Evolutionary conservation across 768 basidiomycete species (phyloP).

Genomic region (Termitomyces heimii): DNA sequence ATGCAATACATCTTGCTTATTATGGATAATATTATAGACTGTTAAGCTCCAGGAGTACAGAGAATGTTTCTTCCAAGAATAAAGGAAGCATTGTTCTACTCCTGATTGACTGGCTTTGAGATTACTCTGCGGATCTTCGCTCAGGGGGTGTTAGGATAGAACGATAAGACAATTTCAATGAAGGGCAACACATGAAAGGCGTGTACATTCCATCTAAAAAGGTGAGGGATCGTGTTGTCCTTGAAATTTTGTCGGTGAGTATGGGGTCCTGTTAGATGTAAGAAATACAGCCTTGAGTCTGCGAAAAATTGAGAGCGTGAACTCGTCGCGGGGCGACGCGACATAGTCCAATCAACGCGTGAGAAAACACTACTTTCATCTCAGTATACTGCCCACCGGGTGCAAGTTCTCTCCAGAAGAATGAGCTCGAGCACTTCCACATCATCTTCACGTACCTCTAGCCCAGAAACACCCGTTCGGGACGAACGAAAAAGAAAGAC

Average conservation of each 20-base stretch:
- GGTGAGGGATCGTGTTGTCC: background rate
- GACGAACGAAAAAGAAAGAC: constrained; percentile 26
- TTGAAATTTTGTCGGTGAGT: background rate
- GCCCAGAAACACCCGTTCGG: constrained; percentile 19
- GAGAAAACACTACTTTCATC: background rate
- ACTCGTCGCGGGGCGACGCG: background rate
- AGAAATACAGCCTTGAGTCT: background rate
- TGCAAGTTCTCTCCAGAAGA: background rate
- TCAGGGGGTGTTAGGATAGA: background rate
- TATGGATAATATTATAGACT: background rate
- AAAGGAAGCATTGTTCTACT: too few species aligned
- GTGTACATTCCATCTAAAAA: background rate
- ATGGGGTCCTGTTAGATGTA: background rate
- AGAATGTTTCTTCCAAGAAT: background rate
- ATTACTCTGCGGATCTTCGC: background rate
- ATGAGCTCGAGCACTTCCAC: constrained; percentile 31
- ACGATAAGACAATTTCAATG: too few species aligned
- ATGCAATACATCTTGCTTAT: background rate
- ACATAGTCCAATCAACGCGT: background rate
- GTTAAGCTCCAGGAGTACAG: background rate
- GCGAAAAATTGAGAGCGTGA: background rate
- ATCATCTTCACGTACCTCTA: constrained; percentile 28
- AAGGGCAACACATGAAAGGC: background rate
- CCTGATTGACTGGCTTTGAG: background rate
- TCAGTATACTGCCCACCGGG: background rate